Evolutionary conservation across 2,329 filamentous ascomycete species (phyloP).

Genomic region (Pseudogymnoascus sp.): DNA sequence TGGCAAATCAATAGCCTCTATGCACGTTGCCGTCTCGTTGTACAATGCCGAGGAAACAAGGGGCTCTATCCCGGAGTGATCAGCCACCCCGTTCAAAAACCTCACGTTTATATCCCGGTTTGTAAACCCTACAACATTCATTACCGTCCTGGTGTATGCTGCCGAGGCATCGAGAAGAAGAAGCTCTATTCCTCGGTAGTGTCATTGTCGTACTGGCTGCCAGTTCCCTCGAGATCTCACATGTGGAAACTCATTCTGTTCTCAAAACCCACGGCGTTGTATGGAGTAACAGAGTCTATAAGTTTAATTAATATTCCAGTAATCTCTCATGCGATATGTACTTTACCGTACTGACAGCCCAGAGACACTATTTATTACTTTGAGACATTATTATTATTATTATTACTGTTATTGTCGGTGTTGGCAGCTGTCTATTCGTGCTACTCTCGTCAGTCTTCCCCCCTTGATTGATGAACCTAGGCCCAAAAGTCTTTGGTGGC

Average conservation of each 20-base stretch:
- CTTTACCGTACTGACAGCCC: background rate
- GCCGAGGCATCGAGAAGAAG: background rate
- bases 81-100: background rate
- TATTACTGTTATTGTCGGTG: background rate
- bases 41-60: background rate
- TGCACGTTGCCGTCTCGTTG: background rate
- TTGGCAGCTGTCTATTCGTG: background rate
- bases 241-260: background rate
- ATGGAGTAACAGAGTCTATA: background rate
- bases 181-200: background rate
- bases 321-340: background rate
- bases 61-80: background rate
- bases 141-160: background rate
- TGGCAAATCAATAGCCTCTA: background rate
- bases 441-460: background rate
- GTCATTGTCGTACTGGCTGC: background rate
- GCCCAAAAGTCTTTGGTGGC: background rate
- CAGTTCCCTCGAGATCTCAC: background rate
- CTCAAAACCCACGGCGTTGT: background rate
- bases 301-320: background rate
- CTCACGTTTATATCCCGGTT: background rate
- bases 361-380: background rate
- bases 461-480: slow-evolving; percentile 2
- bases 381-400: background rate
- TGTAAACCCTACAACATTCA: background rate